Evolutionary conservation across 2,329 filamentous ascomycete species (phyloP).

Genomic region (Scedosporium apiospermum): DNA sequence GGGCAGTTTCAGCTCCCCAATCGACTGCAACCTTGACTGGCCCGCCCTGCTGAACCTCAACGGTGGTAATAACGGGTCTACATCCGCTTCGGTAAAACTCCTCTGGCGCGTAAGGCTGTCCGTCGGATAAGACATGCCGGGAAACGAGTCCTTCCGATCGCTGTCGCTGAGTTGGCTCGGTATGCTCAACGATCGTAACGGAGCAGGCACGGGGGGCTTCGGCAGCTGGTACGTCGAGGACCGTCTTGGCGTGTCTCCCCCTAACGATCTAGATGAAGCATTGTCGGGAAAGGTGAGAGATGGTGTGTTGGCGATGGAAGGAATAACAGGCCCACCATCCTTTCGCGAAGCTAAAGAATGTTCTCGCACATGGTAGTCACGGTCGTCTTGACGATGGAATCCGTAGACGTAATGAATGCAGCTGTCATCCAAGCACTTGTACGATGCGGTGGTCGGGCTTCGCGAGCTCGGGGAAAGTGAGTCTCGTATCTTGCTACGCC

Average conservation of each 20-base stretch:
- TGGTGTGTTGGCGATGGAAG: conserved; percentile 22
- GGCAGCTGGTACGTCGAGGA: conserved; percentile 26
- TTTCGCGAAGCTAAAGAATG: conserved; percentile 22
- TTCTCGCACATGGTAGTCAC: conserved; percentile 39
- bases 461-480: background rate
- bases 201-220: conserved; percentile 14
- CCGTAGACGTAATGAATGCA: conserved; percentile 52
- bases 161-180: conserved; percentile 25
- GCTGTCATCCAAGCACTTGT: conserved; percentile 45
- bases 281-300: conserved; percentile 13
- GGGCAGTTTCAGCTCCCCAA: conserved; percentile 43
- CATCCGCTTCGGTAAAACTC: conserved; percentile 34
- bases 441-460: conserved; percentile 23
- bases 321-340: conserved; percentile 33
- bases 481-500: conserved; percentile 21
- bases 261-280: conserved; percentile 16
- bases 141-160: conserved; percentile 23
- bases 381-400: conserved; percentile 39
- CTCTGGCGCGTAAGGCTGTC: conserved; percentile 25
- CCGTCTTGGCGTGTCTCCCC: conserved; percentile 15
- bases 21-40: conserved; percentile 45
- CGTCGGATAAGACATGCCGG: conserved; percentile 29
- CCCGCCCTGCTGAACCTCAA: conserved; percentile 43
- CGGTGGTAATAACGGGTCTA: conserved; percentile 43
- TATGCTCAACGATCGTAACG: conserved; percentile 25